Evolutionary conservation across 768 basidiomycete genomes (phyloP), one percentile per base, ranked within the genome.

Genomic region (Leucocoprinus leucothites): DNA sequence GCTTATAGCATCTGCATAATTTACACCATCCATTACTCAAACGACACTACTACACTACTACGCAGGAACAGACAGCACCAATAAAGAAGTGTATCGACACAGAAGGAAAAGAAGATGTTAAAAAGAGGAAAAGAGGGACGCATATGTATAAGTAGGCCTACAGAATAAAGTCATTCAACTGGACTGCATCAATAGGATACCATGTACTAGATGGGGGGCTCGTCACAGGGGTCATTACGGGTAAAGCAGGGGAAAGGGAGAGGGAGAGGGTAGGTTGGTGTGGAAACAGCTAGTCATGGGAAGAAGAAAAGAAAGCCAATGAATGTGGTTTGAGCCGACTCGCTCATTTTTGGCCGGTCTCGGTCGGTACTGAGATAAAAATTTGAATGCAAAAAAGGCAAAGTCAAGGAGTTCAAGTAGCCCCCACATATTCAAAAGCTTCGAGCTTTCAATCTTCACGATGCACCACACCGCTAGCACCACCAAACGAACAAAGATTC

Each of bases 71-170:
- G n/a, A 36, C 14, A 38, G 48, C n/a, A 36, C n/a, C 46, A 42
- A 48, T 38, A 38, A 51, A 51, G 28, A 51, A 42, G 16, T 36
- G 49, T n/a, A n/a, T n/a, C n/a, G n/a, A n/a, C n/a, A n/a, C n/a
- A n/a, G n/a, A n/a, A n/a, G n/a, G n/a, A n/a, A n/a, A n/a, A n/a
- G n/a, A n/a, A n/a, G n/a, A n/a, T n/a, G n/a, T n/a, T n/a, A n/a
- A 35, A 51, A 38, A 16, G n/a, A 11, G 16, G n/a, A 44, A 46
- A 46, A 26, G 8, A 41, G 14, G 38, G 47, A 41, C 40, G 53
- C 53, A 55, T 55, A 55, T 41, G 46, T 41, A 49, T 58, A 50
- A 58, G 52, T 58, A 44, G 49, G 46, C 51, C 57, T 48, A 58
- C 47, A 47, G 16, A n/a, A 21, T 28, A 48, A 44, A 48, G 53